A percentile compares a stretch with the other conserved stretches of the same genome.
These are phyloP conservation scores for Colletotrichum neosansevieriae DNA, from an alignment of 2,329 filamentous ascomycete genomes.

Conservation along the genomic window DNA sequence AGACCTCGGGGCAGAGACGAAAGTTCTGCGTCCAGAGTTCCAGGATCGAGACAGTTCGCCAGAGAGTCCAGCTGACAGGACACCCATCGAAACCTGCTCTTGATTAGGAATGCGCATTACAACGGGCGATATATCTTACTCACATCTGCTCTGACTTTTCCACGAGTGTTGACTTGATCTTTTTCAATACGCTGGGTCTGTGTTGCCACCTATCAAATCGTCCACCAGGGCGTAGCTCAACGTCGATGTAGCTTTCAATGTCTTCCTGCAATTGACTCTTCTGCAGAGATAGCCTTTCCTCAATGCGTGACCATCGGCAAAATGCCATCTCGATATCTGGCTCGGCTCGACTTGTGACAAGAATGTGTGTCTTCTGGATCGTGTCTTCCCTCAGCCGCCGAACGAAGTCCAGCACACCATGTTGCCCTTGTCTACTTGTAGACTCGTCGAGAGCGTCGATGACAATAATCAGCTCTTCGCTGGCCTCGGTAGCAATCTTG, in stretches of 20 bases:
- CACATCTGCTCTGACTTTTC: background rate
- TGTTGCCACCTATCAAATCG: background rate
- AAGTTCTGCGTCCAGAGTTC: background rate
- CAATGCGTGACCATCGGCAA: background rate
- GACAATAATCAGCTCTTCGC: background rate
- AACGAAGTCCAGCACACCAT: background rate
- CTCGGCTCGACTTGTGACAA: background rate
- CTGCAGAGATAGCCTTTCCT: background rate
- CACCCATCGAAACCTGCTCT: background rate
- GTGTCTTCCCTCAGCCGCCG: background rate
- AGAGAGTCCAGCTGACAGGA: background rate
- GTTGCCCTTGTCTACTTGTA: background rate
- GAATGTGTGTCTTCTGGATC: background rate
- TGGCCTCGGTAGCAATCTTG: background rate
- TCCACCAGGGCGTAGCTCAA: background rate
- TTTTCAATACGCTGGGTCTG: background rate
- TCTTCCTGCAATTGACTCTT: background rate
- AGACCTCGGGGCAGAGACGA: background rate
- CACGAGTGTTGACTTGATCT: background rate
- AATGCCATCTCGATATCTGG: background rate
- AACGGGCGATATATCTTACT: background rate
- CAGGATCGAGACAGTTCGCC: background rate
- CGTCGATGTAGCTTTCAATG: background rate
- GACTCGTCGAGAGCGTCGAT: slow-evolving; percentile 8
- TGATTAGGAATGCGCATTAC: background rate